A percentile compares a stretch with the other conserved stretches of the same genome.
Conservation (phyloP, 352 stramenopile genomes). For the Pythium rhizo-oryzae region DNA sequence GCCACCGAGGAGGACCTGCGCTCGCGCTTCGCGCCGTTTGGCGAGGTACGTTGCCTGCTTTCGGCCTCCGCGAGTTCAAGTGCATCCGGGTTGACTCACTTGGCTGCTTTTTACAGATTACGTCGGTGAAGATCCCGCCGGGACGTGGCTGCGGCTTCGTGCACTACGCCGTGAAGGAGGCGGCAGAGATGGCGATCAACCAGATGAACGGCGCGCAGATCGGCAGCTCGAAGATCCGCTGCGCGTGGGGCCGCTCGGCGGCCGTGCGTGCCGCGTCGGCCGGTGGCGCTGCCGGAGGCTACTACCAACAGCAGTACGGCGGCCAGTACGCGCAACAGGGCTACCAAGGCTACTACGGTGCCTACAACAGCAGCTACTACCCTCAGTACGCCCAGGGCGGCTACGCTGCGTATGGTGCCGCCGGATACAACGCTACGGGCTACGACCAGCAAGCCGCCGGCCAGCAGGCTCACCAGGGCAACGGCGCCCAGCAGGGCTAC, state of each 20-base stretch:
- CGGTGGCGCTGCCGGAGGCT: constrained; percentile 30
- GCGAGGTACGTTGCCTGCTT: constrained; percentile 61
- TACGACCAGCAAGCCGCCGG: constrained; percentile 51
- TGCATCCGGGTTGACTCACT: neutral
- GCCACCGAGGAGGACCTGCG: constrained; percentile 87
- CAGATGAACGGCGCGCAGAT: constrained; percentile 90
- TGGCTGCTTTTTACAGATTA: constrained; percentile 40
- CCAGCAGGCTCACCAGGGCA: constrained; percentile 39
- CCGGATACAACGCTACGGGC: constrained; percentile 38
- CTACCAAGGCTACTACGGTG: constrained; percentile 41
- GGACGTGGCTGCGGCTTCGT: constrained; percentile 92
- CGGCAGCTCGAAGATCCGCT: constrained; percentile 80
- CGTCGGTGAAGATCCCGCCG: constrained; percentile 83
- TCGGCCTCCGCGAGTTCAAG: neutral
- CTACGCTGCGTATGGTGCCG: constrained; percentile 42
- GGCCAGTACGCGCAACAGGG: constrained; percentile 46
- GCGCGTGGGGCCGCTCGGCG: constrained; percentile 87
- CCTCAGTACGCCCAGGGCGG: constrained; percentile 44
- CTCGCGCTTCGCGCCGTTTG: constrained; percentile 74
- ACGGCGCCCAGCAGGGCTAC: constrained; percentile 42
- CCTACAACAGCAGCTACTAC: constrained; percentile 64
- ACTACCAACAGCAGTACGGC: constrained; percentile 53
- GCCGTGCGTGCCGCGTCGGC: constrained; percentile 42
- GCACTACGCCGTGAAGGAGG: constrained; percentile 82
- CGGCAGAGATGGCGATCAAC: constrained; percentile 84